Evolutionary conservation across 371 early-diverging fungal species (phyloP).

Genomic region (Lichtheimia corymbifera): DNA sequence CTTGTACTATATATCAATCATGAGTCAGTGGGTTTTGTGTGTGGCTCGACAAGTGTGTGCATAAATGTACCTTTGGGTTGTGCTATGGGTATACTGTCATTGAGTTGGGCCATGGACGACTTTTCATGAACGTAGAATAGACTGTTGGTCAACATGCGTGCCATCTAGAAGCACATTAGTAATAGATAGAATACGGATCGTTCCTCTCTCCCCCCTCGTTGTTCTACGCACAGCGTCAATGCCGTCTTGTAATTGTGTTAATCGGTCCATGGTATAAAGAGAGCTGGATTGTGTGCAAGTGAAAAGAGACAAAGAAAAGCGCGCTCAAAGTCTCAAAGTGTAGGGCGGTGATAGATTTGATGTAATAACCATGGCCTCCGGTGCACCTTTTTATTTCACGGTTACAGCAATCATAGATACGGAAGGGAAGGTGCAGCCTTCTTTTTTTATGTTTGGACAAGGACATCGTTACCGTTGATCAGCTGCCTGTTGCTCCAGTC

Average conservation of each 20-base stretch:
- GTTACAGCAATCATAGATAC: too few species aligned
- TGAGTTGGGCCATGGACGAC: slow-evolving; percentile 46
- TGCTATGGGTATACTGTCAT: slow-evolving; percentile 39
- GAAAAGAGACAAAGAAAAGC: too few species aligned
- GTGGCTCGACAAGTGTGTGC: background rate
- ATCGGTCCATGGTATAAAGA: slow-evolving; percentile 26
- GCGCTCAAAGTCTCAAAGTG: too few species aligned
- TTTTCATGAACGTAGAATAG: slow-evolving; percentile 55
- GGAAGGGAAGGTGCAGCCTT: too few species aligned
- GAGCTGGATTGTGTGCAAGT: too few species aligned
- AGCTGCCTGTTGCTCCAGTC: too few species aligned
- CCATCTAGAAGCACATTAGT: slow-evolving; percentile 27
- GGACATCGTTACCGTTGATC: too few species aligned
- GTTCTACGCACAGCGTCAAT: slow-evolving; percentile 49
- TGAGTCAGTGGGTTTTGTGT: background rate
- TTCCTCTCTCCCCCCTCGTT: background rate
- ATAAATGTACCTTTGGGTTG: slow-evolving; percentile 41
- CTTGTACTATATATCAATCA: slow-evolving; percentile 38
- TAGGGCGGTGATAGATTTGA: too few species aligned
- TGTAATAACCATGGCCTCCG: too few species aligned
- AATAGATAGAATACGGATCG: background rate
- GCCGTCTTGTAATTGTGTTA: slow-evolving; percentile 65
- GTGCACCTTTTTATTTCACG: too few species aligned
- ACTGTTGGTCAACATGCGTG: slow-evolving; percentile 56
- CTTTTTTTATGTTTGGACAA: too few species aligned